Percentiles rank a stretch among this genome's conserved stretches.
These are phyloP conservation scores for Tremellales sp. DNA, from an alignment of 1,284 basidiomycete genomes.

Conservation along the genomic window DNA sequence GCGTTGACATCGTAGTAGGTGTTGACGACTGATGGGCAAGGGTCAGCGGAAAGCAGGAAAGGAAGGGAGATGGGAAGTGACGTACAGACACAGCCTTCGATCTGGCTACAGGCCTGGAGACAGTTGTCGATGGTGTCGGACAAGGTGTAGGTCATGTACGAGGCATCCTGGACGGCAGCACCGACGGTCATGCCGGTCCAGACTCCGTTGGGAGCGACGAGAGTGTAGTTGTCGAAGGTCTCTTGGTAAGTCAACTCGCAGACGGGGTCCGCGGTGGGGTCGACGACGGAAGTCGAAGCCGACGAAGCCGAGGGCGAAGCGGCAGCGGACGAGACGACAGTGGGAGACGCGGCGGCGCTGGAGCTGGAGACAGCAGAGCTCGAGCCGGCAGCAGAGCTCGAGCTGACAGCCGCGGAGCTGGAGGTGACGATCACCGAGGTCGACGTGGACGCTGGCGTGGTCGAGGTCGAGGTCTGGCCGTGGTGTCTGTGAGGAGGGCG, in stretches of 20 bases:
- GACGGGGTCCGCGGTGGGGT: slow-evolving; percentile 19
- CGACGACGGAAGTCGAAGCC: slow-evolving; percentile 3
- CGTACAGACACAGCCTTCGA: slow-evolving; percentile 19
- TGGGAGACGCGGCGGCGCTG: slow-evolving; percentile 3
- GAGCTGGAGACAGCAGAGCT: slow-evolving; percentile 1
- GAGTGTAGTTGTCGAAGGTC: slow-evolving; percentile 26
- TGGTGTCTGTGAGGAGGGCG: slow-evolving; percentile 25
- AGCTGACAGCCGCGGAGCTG: slow-evolving; percentile 21
- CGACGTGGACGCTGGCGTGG: slow-evolving; percentile 4
- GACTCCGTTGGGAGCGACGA: slow-evolving; percentile 27
- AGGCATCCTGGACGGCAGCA: slow-evolving; percentile 26
- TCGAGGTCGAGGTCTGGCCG: slow-evolving; percentile 9
- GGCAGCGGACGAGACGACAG: background rate
- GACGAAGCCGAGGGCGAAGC: slow-evolving; percentile 3
- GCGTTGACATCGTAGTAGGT: slow-evolving; percentile 29
- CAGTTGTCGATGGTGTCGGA: slow-evolving; percentile 25
- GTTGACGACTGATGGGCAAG: slow-evolving; percentile 12
- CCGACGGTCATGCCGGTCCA: slow-evolving; percentile 28
- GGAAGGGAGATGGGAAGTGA: background rate
- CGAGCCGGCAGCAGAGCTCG: background rate
- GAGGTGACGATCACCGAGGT: slow-evolving; percentile 20
- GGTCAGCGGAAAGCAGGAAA: background rate
- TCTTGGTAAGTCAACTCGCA: slow-evolving; percentile 24
- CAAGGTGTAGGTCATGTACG: slow-evolving; percentile 38
- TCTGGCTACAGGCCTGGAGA: slow-evolving; percentile 25